Base-by-base conservation (phyloP, 768 basidiomycete species). In the Coprinellus aureogranulatus region DNA sequence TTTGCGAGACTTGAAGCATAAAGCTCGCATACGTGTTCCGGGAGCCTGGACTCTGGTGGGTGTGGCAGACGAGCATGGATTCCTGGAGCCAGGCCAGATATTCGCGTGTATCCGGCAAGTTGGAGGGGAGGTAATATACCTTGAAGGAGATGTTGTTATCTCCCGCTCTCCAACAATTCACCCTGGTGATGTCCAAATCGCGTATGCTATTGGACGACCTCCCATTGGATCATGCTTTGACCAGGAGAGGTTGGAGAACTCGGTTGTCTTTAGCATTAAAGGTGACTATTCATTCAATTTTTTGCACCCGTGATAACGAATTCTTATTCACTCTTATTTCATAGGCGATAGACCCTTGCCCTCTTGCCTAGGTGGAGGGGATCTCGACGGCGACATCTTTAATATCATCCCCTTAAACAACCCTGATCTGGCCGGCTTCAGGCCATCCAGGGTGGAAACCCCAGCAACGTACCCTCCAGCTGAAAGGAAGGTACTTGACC, bases 161-260 rank as follows among this genome's bases (percentile, higher is more conserved):
- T 85, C 84, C 4, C 78, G 87, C 12, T 88, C 85, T 2, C 88
- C 87, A 0, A 81, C 80, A 1, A 87, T 87, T 27, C 87, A 88
- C 63, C 88, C 87, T 3, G 88, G 86, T 2, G 86, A 87, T 61
- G 79, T 86, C 14, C 84, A 82, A 64, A 65, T 84, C 20, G 86
- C 76, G 1, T 61, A 65, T 14, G 87, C 86, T 1, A 85, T 89
- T 27, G 87, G 86, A 31, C 61, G 59, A 20, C 87, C 87, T 0
- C 82, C 83, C 0, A 59, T 66, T 10, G 79, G 73, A 4, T 83
- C 83, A 6, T 80, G 80, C 48, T 87, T 82, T 62, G 76, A 59
- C 2, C 68, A 60, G 23, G 83, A 86, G 65, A 75, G 77, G 4
- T 68, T 86, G 11, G 64, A 72, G n/a, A 88, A 89, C 62, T 83